Evolutionary conservation across 106 monocot genomes (phyloP).

Genomic region (Dendrobium catenatum): DNA sequence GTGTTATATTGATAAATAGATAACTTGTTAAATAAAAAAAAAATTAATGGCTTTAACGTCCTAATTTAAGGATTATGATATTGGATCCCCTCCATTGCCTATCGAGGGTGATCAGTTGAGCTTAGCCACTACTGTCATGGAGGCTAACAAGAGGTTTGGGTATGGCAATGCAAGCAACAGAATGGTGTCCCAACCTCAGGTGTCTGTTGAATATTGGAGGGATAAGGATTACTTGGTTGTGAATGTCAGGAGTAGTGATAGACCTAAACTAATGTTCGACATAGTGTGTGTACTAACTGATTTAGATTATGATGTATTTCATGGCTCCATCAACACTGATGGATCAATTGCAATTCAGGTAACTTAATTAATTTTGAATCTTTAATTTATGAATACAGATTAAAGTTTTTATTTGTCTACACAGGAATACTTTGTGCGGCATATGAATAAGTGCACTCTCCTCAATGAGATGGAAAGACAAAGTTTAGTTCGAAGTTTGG

Average conservation of each 20-base stretch:
- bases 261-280: constrained; percentile 74
- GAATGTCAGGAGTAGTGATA: constrained; percentile 50
- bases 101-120: constrained; percentile 12
- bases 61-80: constrained; percentile 48
- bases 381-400: too few relatives aligned
- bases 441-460: constrained; percentile 7
- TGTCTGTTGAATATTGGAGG: constrained; percentile 27
- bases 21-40: too few relatives aligned
- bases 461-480: constrained; percentile 20
- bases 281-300: constrained; percentile 70
- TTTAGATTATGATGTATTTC: constrained; percentile 75
- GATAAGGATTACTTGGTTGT: constrained; percentile 69
- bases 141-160: background rate
- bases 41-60: too few relatives aligned
- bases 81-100: background rate
- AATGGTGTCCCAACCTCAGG: background rate
- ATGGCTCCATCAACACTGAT: constrained; percentile 51
- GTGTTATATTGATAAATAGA: too few relatives aligned
- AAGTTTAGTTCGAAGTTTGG: constrained; percentile 18
- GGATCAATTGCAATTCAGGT: constrained; percentile 41
- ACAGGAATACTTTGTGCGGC: constrained; percentile 26
- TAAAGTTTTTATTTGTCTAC: background rate
- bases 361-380: background rate
- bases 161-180: too few relatives aligned
- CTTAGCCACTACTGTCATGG: background rate